Conservation (phyloP, 2,329 filamentous ascomycete genomes). For the Monosporascus sp. region DNA sequence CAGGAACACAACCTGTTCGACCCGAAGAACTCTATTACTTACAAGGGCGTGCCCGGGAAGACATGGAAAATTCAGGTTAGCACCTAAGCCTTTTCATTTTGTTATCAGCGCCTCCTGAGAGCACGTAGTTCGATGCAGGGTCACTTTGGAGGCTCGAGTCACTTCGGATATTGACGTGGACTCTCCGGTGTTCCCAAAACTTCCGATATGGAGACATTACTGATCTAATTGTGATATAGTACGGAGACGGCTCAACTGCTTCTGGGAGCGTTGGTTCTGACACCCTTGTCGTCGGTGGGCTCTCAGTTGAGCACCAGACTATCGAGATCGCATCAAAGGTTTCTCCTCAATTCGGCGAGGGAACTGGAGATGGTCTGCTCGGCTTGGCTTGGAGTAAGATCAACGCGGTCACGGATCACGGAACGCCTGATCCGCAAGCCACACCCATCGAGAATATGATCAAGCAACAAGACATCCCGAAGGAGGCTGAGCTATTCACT, state of each 20-base stretch:
- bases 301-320: conserved; percentile 55
- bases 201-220: too few species aligned
- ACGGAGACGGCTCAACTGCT: conserved; percentile 63
- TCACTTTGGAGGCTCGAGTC: too few species aligned
- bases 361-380: conserved; percentile 58
- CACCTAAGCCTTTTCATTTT: neutral
- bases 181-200: too few species aligned
- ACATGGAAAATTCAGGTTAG: conserved; percentile 54
- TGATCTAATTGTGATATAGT: conserved; percentile 22
- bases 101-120: neutral
- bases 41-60: conserved; percentile 39
- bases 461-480: conserved; percentile 36
- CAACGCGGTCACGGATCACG: conserved; percentile 49
- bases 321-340: conserved; percentile 58
- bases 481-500: conserved; percentile 54
- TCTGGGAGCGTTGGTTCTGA: conserved; percentile 62
- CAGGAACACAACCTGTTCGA: conserved; percentile 52
- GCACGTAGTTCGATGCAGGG: too few species aligned
- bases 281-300: conserved; percentile 53
- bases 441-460: conserved; percentile 70
- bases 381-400: conserved; percentile 61
- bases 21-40: conserved; percentile 55
- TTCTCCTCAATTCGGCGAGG: conserved; percentile 50
- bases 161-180: too few species aligned
- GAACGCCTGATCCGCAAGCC: conserved; percentile 41